phyloP scores from a whole-genome alignment of 1,139 yeast genomes.

The Sugiyamaella pinicola region DNA sequence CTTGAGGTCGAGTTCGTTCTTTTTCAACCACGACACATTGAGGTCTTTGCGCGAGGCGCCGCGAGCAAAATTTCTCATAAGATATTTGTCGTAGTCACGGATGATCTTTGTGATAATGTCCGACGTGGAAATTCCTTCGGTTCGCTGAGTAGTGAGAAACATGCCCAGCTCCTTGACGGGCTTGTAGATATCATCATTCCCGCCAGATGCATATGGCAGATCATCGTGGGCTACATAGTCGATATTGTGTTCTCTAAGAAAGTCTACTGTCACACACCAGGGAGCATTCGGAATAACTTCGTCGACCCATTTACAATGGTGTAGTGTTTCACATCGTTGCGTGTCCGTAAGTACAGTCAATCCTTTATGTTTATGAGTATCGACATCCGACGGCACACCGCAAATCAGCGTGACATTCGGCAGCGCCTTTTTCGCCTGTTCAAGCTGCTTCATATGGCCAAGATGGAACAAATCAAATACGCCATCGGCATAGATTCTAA shows the following conservation, averaged over 20 bases:
- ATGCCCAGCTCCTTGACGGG: conserved; percentile 89
- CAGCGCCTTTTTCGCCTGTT: conserved; percentile 93
- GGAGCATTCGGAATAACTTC: conserved; percentile 95
- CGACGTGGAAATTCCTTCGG: conserved; percentile 94
- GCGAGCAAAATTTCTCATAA: conserved; percentile 95
- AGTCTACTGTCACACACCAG: conserved; percentile 89
- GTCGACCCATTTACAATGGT: conserved; percentile 96
- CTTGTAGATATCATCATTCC: conserved; percentile 85
- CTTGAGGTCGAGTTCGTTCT: conserved; percentile 91
- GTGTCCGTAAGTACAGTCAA: conserved; percentile 84
- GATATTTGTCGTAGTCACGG: conserved; percentile 91
- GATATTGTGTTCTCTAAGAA: conserved; percentile 72
- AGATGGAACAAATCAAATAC: conserved; percentile 94
- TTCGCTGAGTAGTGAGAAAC: conserved; percentile 92
- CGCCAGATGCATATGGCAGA: conserved; percentile 86
- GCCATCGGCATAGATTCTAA: conserved; percentile 94
- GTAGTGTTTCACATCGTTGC: conserved; percentile 84
- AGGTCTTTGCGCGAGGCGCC: conserved; percentile 96
- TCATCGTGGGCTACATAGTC: conserved; percentile 99
- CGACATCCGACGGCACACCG: conserved; percentile 87
- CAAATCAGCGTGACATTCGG: conserved; percentile 82
- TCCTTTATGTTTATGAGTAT: conserved; percentile 91
- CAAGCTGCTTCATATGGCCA: conserved; percentile 97
- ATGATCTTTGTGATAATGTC: conserved; percentile 94
- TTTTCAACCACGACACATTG: conserved; percentile 95